Evolutionary conservation across 2,329 filamentous ascomycete genomes (phyloP), one percentile per base, ranked within the genome.

Genomic region (Magnaporthales sp.): DNA sequence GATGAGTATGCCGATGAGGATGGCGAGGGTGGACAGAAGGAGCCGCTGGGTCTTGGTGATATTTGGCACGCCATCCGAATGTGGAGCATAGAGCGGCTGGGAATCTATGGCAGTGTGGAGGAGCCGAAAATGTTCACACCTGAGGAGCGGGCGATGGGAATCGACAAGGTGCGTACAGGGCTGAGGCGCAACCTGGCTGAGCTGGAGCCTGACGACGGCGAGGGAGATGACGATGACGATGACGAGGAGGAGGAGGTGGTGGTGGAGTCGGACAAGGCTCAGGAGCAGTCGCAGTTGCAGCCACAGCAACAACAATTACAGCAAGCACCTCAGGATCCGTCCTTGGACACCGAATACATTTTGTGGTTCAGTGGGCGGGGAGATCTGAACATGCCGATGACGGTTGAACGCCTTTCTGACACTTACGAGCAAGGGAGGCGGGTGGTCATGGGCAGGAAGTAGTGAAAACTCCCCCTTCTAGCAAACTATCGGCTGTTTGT

Each of bases 91-190:
- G 68, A 73, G 32, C 74, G 76, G 4, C 70, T 80, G 56, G 67
- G 67, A 8, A 68, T 73, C 8, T 83, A 82, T 69, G 77, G 78
- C 19, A 68, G 71, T 38, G 75, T 79, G 38, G 80, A 86, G 70
- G 85, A 81, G 71, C 79, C 80, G n/a, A 88, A 90, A 67, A 82
- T 88, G 67, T 95, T 88, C 75, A 94, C 91, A 1, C 80, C 86
- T 3, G 88, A 89, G 71, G 92, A 95, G 79, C 83, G 85, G 65
- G 86, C 84, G 67, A 70, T 75, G 67, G 91, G 91, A 7, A 76
- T 89, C 11, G 85, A 90, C 72, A 89, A 86, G 71, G 89, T 93
- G 62, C 83, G 88, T 51, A 94, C 91, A 0, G 91, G 91, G 0
- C 75, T 95, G 73, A 83, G 77, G 73, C 82, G 85, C 70, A 80